Evolutionary conservation across 2,329 filamentous ascomycete genomes (phyloP).

Genomic region (Alternaria ventricosa): DNA sequence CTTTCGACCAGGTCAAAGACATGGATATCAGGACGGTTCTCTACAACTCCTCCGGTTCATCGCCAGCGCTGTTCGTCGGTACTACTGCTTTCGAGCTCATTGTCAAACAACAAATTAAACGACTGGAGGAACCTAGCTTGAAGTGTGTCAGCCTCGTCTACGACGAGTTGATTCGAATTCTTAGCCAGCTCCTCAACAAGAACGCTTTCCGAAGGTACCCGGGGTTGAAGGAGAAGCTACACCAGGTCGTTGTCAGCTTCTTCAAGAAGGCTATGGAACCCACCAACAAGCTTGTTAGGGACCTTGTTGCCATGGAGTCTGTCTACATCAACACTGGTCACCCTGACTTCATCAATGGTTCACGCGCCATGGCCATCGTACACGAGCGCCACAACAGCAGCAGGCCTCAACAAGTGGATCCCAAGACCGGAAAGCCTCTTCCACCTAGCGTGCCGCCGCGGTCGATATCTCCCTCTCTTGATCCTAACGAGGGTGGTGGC

Average conservation of each 20-base stretch:
- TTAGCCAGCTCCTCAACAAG: slow-evolving; percentile 88
- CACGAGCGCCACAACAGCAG: slow-evolving; percentile 84
- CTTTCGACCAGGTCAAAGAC: slow-evolving; percentile 97
- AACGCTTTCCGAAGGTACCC: slow-evolving; percentile 91
- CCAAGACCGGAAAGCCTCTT: slow-evolving; percentile 96
- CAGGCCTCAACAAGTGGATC: slow-evolving; percentile 94
- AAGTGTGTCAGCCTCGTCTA: slow-evolving; percentile 98
- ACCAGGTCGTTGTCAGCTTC: slow-evolving; percentile 87
- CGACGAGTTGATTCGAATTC: slow-evolving; percentile 94
- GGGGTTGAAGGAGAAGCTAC: slow-evolving; percentile 94
- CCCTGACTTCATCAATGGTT: slow-evolving; percentile 95
- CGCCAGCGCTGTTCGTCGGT: slow-evolving; percentile 93
- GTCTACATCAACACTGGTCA: slow-evolving; percentile 99
- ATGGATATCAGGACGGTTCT: slow-evolving; percentile 95
- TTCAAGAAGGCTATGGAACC: slow-evolving; percentile 99
- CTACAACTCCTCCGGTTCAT: slow-evolving; percentile 99
- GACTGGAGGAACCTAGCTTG: slow-evolving; percentile 91
- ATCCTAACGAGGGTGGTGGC: slow-evolving; percentile 67
- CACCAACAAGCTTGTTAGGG: slow-evolving; percentile 93
- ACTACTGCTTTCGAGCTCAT: slow-evolving; percentile 98
- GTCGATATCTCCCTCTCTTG: slow-evolving; percentile 76
- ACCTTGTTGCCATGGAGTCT: slow-evolving; percentile 93
- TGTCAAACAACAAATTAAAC: slow-evolving; percentile 97
- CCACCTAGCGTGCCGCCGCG: slow-evolving; percentile 71
- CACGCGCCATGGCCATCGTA: slow-evolving; percentile 96